Evolutionary conservation across 1,284 basidiomycete genomes (phyloP).

Genomic region (Coriolopsis trogii): DNA sequence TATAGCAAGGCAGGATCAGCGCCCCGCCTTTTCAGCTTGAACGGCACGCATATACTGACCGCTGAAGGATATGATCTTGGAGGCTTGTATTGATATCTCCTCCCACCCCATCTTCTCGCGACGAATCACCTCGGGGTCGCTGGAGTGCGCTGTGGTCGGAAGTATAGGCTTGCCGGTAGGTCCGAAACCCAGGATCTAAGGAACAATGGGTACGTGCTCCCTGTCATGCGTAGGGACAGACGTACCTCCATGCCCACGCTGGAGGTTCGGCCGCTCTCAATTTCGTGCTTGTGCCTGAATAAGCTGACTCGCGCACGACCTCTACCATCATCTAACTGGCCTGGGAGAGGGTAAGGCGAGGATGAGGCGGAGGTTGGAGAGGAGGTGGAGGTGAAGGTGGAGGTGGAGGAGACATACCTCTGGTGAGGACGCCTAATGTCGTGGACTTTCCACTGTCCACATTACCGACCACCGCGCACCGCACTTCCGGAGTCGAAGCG

Average conservation of each 20-base stretch:
- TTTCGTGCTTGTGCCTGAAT: slow-evolving; percentile 97
- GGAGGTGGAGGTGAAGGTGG: not conserved
- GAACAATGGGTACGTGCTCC: not conserved
- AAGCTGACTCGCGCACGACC: slow-evolving; percentile 91
- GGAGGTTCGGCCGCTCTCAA: slow-evolving; percentile 94
- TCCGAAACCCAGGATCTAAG: slow-evolving; percentile 84
- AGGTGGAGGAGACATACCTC: slow-evolving; percentile 50
- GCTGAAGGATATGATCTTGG: slow-evolving; percentile 96
- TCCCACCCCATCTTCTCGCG: slow-evolving; percentile 94
- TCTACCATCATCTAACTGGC: slow-evolving; percentile 92
- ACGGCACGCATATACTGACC: slow-evolving; percentile 46
- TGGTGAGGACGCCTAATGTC: slow-evolving; percentile 85
- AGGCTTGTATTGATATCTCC: slow-evolving; percentile 88
- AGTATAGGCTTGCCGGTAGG: slow-evolving; percentile 77
- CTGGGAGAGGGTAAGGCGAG: too few relatives aligned
- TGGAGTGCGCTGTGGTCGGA: slow-evolving; percentile 58
- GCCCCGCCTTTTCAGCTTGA: not conserved
- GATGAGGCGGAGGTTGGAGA: too few relatives aligned
- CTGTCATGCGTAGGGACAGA: slow-evolving; percentile 3
- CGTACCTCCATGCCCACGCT: slow-evolving; percentile 94
- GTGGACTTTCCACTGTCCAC: slow-evolving; percentile 95
- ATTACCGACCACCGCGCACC: slow-evolving; percentile 95
- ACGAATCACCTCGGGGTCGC: slow-evolving; percentile 64
- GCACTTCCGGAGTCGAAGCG: slow-evolving; percentile 81
- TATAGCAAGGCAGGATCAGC: slow-evolving; percentile 1